These are phyloP conservation scores for Ophiostoma ips DNA, from an alignment of 2,329 filamentous ascomycete species.

Conservation along the genomic window DNA sequence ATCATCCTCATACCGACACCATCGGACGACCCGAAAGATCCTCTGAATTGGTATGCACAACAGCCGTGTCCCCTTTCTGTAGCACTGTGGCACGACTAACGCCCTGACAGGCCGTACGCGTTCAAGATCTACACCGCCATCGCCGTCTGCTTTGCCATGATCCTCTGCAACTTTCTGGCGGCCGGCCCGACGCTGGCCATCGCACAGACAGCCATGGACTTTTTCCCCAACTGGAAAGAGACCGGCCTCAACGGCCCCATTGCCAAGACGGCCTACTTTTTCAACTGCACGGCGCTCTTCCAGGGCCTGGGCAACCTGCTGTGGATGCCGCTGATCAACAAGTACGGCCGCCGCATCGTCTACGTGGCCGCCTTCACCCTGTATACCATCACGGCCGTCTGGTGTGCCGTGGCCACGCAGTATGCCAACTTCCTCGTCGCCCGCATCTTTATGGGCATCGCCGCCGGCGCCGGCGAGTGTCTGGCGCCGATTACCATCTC, in stretches of 20 bases:
- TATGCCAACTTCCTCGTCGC: conserved; percentile 30
- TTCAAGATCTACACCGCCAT: conserved; percentile 36
- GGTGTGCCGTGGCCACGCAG: conserved; percentile 28
- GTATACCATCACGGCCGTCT: conserved; percentile 28
- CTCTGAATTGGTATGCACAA: conserved; percentile 32
- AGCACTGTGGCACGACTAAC: no score
- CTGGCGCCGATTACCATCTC: conserved; percentile 36
- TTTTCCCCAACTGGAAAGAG: conserved; percentile 26
- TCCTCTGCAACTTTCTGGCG: conserved; percentile 42
- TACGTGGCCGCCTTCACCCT: conserved; percentile 30
- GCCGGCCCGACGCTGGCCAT: conserved; percentile 41
- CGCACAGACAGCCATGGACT: conserved; percentile 29
- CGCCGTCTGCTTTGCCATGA: conserved; percentile 37
- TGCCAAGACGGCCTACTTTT: conserved; percentile 36
- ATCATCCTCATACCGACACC: conserved; percentile 38
- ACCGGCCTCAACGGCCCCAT: conserved; percentile 22
- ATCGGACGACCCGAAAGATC: conserved; percentile 36
- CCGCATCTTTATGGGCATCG: conserved; percentile 38
- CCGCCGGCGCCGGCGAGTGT: conserved; percentile 37
- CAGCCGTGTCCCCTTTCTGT: no score
- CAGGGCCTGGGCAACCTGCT: conserved; percentile 34
- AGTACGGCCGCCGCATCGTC: conserved; percentile 29
- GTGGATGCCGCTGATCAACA: conserved; percentile 32
- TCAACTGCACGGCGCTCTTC: conserved; percentile 34
- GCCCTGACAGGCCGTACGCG: neutral